phyloP scores from a whole-genome alignment of 176 grass and related monocot genomes.

The maize (Zea mays) region DNA sequence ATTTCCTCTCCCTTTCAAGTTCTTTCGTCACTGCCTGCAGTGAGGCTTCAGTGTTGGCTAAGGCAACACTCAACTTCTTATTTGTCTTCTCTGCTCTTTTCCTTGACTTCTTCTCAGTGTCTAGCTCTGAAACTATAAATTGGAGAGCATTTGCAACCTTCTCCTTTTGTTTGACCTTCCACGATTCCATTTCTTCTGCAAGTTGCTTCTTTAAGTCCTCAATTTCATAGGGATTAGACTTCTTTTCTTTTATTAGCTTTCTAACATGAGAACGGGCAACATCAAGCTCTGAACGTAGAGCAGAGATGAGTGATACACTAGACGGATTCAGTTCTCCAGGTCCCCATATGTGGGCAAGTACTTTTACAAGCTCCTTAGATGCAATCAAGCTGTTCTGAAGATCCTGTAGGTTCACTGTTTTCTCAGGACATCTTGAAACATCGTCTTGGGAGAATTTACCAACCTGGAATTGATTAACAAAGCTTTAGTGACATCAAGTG shows the following conservation, averaged over 20 bases:
- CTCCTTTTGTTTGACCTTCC: slow-evolving; percentile 63
- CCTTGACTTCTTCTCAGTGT: slow-evolving; percentile 67
- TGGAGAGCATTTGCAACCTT: slow-evolving; percentile 54
- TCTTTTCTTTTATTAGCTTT: slow-evolving; percentile 49
- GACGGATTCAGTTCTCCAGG: slow-evolving; percentile 55
- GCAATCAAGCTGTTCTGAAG: slow-evolving; percentile 60
- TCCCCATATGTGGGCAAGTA: slow-evolving; percentile 56
- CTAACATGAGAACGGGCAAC: slow-evolving; percentile 49
- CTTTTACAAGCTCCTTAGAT: slow-evolving; percentile 80
- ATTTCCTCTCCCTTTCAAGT: slow-evolving; percentile 65
- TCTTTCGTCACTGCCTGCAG: slow-evolving; percentile 46
- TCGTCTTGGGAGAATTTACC: slow-evolving; percentile 34
- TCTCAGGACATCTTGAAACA: slow-evolving; percentile 29
- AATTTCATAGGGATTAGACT: slow-evolving; percentile 23
- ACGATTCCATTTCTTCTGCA: slow-evolving; percentile 49
- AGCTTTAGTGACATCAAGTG: slow-evolving; percentile 18
- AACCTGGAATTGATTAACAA: slow-evolving; percentile 25
- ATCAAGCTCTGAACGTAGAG: slow-evolving; percentile 62
- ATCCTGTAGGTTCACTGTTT: slow-evolving; percentile 46
- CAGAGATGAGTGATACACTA: slow-evolving; percentile 60
- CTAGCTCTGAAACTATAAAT: slow-evolving; percentile 46
- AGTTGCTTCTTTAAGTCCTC: slow-evolving; percentile 30
- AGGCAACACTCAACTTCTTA: slow-evolving; percentile 50
- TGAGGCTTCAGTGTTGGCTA: slow-evolving; percentile 53
- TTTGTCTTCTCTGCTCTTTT: slow-evolving; percentile 70